A percentile compares a stretch with the other conserved stretches of the same genome.
These are phyloP conservation scores for Dactylellina cionopaga DNA, from an alignment of 2,329 filamentous ascomycete genomes.

Conservation along the genomic window DNA sequence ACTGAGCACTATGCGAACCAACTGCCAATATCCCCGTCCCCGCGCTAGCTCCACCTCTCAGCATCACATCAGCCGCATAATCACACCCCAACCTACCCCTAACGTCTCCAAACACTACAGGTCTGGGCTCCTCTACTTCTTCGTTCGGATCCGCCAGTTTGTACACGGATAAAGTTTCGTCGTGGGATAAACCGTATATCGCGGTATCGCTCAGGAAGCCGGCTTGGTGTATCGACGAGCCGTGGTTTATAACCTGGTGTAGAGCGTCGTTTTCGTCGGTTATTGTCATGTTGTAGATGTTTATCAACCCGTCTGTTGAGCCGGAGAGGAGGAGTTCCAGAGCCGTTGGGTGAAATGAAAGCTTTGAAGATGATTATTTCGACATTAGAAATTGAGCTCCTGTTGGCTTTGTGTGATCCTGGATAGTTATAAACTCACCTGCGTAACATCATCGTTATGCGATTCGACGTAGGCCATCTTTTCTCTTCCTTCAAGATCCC, in stretches of 20 bases:
- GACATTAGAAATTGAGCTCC: conserved; percentile 58
- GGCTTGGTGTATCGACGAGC: conserved; percentile 77
- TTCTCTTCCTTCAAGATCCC: conserved; percentile 38
- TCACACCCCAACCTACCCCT: conserved; percentile 73
- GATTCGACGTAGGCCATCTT: conserved; percentile 71
- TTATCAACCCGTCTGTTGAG: conserved; percentile 82
- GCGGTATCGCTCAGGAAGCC: conserved; percentile 72
- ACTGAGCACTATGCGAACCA: conserved; percentile 63
- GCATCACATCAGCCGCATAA: conserved; percentile 76
- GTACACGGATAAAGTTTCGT: conserved; percentile 80
- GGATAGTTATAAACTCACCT: conserved; percentile 60
- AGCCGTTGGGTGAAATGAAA: conserved; percentile 71
- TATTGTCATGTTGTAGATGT: conserved; percentile 73
- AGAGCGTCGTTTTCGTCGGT: conserved; percentile 76
- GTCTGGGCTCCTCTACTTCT: conserved; percentile 66
- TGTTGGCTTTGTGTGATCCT: conserved; percentile 56
- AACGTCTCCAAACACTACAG: conserved; percentile 73
- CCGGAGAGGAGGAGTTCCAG: conserved; percentile 75
- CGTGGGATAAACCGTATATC: conserved; percentile 78
- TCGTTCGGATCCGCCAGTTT: conserved; percentile 72
- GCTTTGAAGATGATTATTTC: conserved; percentile 57
- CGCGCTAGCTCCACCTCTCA: conserved; percentile 70
- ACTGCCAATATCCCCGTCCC: conserved; percentile 52
- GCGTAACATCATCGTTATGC: conserved; percentile 75
- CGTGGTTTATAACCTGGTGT: conserved; percentile 80